These are phyloP conservation scores for Chlorociboria aeruginascens DNA, from an alignment of 495 filamentous ascomycete species.

Conservation along the genomic window DNA sequence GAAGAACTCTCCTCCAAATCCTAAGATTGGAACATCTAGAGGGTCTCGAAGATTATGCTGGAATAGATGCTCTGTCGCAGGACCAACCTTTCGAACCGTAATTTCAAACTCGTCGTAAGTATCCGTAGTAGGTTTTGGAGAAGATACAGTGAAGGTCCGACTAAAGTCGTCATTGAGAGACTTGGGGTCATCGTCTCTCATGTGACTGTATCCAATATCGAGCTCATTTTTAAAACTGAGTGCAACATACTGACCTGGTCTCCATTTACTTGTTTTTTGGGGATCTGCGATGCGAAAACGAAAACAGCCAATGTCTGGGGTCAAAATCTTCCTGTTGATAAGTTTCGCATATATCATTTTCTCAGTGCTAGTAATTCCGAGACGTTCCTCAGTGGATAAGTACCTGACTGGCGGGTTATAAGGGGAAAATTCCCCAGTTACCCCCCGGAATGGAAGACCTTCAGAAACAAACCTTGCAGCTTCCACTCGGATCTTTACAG, in stretches of 20 bases:
- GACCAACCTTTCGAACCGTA: slow-evolving; percentile 53
- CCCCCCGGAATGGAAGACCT: slow-evolving; percentile 56
- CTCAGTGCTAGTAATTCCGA: not conserved
- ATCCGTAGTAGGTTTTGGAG: slow-evolving; percentile 25
- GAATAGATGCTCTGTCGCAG: slow-evolving; percentile 54
- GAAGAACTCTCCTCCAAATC: slow-evolving; percentile 59
- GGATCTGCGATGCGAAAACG: slow-evolving; percentile 43
- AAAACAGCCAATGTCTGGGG: slow-evolving; percentile 50
- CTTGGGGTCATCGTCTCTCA: slow-evolving; percentile 65
- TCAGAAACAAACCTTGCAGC: slow-evolving; percentile 48
- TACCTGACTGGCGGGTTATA: slow-evolving; percentile 58
- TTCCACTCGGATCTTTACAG: slow-evolving; percentile 49
- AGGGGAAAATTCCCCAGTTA: slow-evolving; percentile 43
- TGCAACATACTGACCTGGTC: slow-evolving; percentile 62
- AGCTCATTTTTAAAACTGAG: slow-evolving; percentile 56
- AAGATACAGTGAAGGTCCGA: slow-evolving; percentile 69
- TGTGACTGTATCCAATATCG: slow-evolving; percentile 63
- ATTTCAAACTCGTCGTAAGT: slow-evolving; percentile 51
- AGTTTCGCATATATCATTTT: slow-evolving; percentile 12
- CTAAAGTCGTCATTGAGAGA: slow-evolving; percentile 75
- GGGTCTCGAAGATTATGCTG: slow-evolving; percentile 34
- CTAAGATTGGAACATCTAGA: slow-evolving; percentile 54
- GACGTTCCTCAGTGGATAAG: slow-evolving; percentile 32
- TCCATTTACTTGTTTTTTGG: slow-evolving; percentile 35
- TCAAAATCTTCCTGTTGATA: slow-evolving; percentile 28